Percentiles rank a stretch among this genome's conserved stretches.
Conservation (phyloP, 768 basidiomycete genomes). For the Calocera cornea region DNA sequence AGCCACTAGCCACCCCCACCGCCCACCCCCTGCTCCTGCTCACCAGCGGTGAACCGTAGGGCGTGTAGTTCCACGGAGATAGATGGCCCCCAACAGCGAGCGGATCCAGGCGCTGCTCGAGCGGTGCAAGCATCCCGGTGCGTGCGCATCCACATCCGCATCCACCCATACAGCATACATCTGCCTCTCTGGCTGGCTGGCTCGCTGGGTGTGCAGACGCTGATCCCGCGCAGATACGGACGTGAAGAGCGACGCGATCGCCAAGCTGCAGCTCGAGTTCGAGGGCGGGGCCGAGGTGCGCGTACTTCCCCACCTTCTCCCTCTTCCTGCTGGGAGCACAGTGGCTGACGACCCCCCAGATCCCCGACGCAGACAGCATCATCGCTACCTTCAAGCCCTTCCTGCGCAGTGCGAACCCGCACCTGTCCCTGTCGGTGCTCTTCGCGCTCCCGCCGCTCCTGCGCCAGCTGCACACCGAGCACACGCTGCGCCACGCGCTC, state of each 20-base stretch:
- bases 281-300: slow-evolving; percentile 56
- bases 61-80: too few species aligned
- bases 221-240: slow-evolving; percentile 47
- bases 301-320: slow-evolving; percentile 7
- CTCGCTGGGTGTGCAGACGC: slow-evolving; percentile 10
- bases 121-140: not conserved
- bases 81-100: not conserved
- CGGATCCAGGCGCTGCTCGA: not conserved
- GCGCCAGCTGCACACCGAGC: slow-evolving; percentile 43
- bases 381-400: slow-evolving; percentile 57
- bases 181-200: too few species aligned
- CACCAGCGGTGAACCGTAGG: too few species aligned
- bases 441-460: slow-evolving; percentile 53
- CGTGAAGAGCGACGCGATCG: slow-evolving; percentile 63
- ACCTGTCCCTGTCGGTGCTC: slow-evolving; percentile 64
- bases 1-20: too few species aligned
- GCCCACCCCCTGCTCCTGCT: too few species aligned
- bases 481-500: slow-evolving; percentile 53
- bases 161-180: too few species aligned
- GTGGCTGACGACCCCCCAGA: slow-evolving; percentile 32
- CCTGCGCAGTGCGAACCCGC: slow-evolving; percentile 68
- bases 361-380: slow-evolving; percentile 57
- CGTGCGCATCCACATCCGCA: not conserved
- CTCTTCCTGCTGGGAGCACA: too few species aligned
- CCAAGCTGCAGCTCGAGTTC: slow-evolving; percentile 63